Percentiles rank a stretch among this genome's conserved stretches.
phyloP scores from a whole-genome alignment of 192 early-diverging fungal species.

The Mycoemilia scoparia region DNA sequence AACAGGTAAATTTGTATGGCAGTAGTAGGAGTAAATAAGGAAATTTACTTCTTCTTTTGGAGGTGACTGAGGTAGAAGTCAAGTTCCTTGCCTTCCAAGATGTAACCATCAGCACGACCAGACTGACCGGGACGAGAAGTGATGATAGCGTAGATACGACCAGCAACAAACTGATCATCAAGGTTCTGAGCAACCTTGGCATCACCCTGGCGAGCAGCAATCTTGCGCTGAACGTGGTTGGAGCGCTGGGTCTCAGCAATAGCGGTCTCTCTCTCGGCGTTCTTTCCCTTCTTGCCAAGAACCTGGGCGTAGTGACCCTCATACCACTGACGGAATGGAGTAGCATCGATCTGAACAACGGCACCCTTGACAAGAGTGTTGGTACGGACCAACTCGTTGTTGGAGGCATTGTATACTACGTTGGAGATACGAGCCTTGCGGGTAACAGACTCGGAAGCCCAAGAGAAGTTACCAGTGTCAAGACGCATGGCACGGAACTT shows the following conservation, averaged over 20 bases:
- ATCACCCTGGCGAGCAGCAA: constrained; percentile 61
- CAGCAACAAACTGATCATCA: constrained; percentile 87
- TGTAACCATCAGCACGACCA: constrained; percentile 94
- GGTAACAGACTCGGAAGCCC: constrained; percentile 89
- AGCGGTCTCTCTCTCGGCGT: constrained; percentile 8
- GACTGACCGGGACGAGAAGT: constrained; percentile 95
- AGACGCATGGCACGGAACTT: constrained; percentile 97
- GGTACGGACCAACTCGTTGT: constrained; percentile 99
- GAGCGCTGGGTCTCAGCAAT: constrained; percentile 54
- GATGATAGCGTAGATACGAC: constrained; percentile 83
- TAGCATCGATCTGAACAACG: constrained; percentile 94
- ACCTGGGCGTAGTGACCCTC: constrained; percentile 87
- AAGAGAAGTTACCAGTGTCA: constrained; percentile 91
- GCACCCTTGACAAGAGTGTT: constrained; percentile 97
- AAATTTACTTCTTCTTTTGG: constrained; percentile 42
- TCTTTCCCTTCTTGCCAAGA: constrained; percentile 64
- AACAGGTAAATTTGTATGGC: too few relatives aligned
- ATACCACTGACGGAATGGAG: constrained; percentile 99
- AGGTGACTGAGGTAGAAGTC: constrained; percentile 93
- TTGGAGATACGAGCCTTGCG: constrained; percentile 90
- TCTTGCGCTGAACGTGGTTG: constrained; percentile 75
- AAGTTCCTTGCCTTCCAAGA: constrained; percentile 98
- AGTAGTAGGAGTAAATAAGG: too few relatives aligned
- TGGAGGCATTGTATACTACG: constrained; percentile 98
- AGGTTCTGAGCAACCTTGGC: constrained; percentile 73